phyloP scores from a whole-genome alignment of 768 basidiomycete species.

The Phylloporus rhodoxanthus region DNA sequence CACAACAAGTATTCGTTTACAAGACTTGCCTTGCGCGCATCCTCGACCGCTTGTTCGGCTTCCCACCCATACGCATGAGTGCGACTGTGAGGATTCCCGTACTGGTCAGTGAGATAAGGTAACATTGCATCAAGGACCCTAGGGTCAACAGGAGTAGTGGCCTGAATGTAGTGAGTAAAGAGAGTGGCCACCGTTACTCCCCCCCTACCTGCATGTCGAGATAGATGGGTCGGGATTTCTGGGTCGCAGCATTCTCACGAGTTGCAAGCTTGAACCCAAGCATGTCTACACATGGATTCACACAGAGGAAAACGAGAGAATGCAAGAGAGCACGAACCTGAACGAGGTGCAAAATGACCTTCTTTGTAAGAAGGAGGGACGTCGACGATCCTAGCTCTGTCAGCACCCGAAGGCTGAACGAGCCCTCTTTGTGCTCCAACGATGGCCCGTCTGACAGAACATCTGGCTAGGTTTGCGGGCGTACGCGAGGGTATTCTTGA shows the following conservation, averaged over 20 bases:
- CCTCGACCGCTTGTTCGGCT: conserved; percentile 90
- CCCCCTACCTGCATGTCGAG: conserved; percentile 87
- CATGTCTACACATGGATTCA: conserved; percentile 55
- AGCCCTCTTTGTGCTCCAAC: conserved; percentile 46
- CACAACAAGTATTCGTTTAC: conserved; percentile 6
- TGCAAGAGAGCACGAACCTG: conserved; percentile 42
- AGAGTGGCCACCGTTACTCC: background rate
- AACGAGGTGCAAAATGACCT: conserved; percentile 60
- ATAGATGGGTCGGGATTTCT: conserved; percentile 85
- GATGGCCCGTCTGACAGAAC: conserved; percentile 19
- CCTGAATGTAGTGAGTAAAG: conserved; percentile 41
- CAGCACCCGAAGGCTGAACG: conserved; percentile 78
- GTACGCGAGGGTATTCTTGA: conserved; percentile 46
- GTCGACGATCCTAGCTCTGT: conserved; percentile 78
- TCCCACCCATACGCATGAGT: conserved; percentile 99
- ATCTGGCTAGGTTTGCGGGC: conserved; percentile 22
- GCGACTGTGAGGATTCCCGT: conserved; percentile 95
- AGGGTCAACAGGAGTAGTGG: conserved; percentile 96
- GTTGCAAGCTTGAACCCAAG: conserved; percentile 77
- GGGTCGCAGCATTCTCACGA: conserved; percentile 50
- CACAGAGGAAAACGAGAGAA: background rate
- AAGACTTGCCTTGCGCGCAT: conserved; percentile 67
- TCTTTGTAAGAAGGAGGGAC: conserved; percentile 70
- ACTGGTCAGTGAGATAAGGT: conserved; percentile 91
- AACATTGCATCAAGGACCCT: conserved; percentile 96